Percentiles rank a stretch among this genome's conserved stretches.
Conservation (phyloP, 163 green algal species). For the Coccomyxa subellipsoidea region DNA sequence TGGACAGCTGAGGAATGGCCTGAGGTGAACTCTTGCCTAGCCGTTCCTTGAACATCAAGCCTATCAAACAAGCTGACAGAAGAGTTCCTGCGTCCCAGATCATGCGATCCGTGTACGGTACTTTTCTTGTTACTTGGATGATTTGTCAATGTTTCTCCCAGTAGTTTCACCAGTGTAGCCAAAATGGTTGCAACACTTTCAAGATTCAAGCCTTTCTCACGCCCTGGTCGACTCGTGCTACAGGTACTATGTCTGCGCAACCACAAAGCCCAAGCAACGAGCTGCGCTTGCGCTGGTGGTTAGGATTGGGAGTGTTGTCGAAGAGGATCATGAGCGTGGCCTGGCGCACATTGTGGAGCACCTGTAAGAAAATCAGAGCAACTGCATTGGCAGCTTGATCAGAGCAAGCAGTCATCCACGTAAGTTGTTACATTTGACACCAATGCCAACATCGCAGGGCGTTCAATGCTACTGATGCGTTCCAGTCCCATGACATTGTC, state of each 20-base stretch:
- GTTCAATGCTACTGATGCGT: constrained; percentile 82
- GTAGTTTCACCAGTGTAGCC: too few relatives aligned
- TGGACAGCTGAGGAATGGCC: not conserved
- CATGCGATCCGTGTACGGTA: not conserved
- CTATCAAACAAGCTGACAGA: not conserved
- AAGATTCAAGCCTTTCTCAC: too few relatives aligned
- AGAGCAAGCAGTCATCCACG: too few relatives aligned
- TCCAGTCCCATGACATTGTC: constrained; percentile 80
- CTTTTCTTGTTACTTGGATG: not conserved
- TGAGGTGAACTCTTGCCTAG: not conserved
- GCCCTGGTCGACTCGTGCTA: not conserved
- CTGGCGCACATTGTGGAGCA: constrained; percentile 90
- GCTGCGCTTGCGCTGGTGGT: constrained; percentile 62
- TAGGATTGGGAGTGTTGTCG: constrained; percentile 45
- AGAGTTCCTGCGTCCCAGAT: too few relatives aligned
- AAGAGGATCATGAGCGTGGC: constrained; percentile 59
- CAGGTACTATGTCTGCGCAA: constrained; percentile 76
- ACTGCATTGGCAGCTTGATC: too few relatives aligned
- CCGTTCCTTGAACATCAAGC: not conserved
- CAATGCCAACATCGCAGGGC: constrained; percentile 42
- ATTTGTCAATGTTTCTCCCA: not conserved
- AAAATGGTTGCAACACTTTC: too few relatives aligned
- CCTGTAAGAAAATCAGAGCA: constrained; percentile 33
- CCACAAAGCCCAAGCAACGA: constrained; percentile 63
- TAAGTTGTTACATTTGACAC: too few relatives aligned